Base-by-base conservation (phyloP, 345 rosid genomes). In the Bruguiera sexangula region DNA sequence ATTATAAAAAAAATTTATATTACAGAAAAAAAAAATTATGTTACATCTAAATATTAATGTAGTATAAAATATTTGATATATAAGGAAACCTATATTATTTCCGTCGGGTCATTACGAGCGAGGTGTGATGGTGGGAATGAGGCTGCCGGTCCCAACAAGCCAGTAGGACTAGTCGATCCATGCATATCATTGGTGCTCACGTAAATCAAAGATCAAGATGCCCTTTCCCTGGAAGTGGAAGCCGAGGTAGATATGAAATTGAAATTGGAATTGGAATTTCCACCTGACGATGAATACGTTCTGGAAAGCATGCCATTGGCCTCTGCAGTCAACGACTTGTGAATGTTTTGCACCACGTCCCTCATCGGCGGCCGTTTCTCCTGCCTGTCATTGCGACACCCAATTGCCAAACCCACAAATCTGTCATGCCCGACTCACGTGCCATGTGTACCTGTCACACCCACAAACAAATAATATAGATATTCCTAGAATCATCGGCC, bases 281-380 rank as follows among this genome's bases (percentile, higher is more conserved):
- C 60, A 8, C 29, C 30, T 9, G 29, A 21, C 4, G 29, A 22
- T 55, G 24, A 1, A 15, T 27, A 55, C 30, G 26, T 55, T 55
- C 22, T 55, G 15, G 29, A 15, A 22, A 55, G 60, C 48, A 11
- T 24, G 24, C 18, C 60, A 15, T 4, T 24, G 60, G 24, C 6
- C 0, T 22, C 24, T 22, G 11, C 29, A 22, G 92, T 90, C 79
- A 80, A 58, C 84, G 73, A 75, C 39, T 79, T 83, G 66, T 80
- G 78, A 31, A 91, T 81, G 75, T 71, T 64, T 73, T 89, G 82
- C 36, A 89, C 97, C 51, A 88, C 88, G 27, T 89, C 86, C 16
- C 68, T 66, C 89, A 91, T 88, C 0, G 87, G 76, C 11, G 97
- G 96, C 59, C 97, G 85, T 78, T 75, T 76, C 60, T 88, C 93